Conservation (phyloP, 805 yeast species). For the Pichia californica region DNA sequence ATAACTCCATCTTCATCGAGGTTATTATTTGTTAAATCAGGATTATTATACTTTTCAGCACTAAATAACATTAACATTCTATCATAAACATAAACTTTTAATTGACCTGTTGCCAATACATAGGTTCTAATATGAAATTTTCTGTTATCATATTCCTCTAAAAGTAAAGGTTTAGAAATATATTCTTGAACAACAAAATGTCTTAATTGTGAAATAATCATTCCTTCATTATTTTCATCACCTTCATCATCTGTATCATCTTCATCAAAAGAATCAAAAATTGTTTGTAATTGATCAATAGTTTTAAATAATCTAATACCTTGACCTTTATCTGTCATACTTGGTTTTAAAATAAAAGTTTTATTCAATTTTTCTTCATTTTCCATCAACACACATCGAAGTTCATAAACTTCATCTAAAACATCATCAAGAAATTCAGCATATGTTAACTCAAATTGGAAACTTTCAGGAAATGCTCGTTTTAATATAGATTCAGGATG, state of each 20-base stretch:
- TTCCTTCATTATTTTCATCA: constrained; percentile 47
- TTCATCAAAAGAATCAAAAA: constrained; percentile 83
- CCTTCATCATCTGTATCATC: constrained; percentile 57
- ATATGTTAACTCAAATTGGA: constrained; percentile 80
- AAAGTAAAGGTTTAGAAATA: constrained; percentile 57
- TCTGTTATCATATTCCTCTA: constrained; percentile 51
- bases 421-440: constrained; percentile 95
- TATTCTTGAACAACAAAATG: constrained; percentile 90
- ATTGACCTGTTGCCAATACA: constrained; percentile 66
- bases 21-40: constrained; percentile 25
- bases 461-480: constrained; percentile 65
- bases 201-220: constrained; percentile 80
- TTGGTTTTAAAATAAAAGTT: constrained; percentile 89
- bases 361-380: constrained; percentile 34
- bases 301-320: constrained; percentile 83
- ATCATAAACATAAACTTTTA: constrained; percentile 72
- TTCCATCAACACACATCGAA: constrained; percentile 66
- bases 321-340: constrained; percentile 96
- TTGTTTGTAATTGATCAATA: constrained; percentile 69
- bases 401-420: constrained; percentile 85
- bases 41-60: constrained; percentile 38
- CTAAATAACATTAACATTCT: constrained; percentile 83
- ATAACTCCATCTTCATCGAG: constrained; percentile 27
- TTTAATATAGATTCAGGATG: constrained; percentile 60
- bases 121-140: constrained; percentile 90